These are phyloP conservation scores for Cercophora scortea DNA, from an alignment of 495 filamentous ascomycete species.

Conservation along the genomic window DNA sequence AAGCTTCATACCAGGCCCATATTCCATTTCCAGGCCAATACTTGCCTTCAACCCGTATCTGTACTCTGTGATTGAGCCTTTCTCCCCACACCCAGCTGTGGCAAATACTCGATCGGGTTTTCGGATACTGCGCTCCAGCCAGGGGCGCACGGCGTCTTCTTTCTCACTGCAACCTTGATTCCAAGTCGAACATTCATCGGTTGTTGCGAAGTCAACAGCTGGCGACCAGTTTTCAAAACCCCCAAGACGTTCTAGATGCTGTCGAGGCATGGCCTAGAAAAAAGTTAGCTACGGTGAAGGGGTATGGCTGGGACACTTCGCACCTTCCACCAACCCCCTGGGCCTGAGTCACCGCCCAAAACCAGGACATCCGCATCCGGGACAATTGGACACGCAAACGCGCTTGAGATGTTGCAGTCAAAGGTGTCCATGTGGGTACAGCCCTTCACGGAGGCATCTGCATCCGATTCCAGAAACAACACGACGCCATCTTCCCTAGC, in stretches of 20 bases:
- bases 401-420: slow-evolving; percentile 53
- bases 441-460: slow-evolving; percentile 38
- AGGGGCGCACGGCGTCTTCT: slow-evolving; percentile 10
- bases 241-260: slow-evolving; percentile 38
- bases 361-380: slow-evolving; percentile 66
- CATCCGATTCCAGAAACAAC: slow-evolving; percentile 57
- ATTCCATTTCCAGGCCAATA: slow-evolving; percentile 48
- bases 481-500: slow-evolving; percentile 75
- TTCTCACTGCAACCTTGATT: slow-evolving; percentile 5
- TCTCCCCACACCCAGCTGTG: slow-evolving; percentile 47
- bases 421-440: slow-evolving; percentile 50
- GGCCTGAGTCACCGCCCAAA: slow-evolving; percentile 71
- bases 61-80: slow-evolving; percentile 61
- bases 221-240: slow-evolving; percentile 74
- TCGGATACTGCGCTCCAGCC: slow-evolving; percentile 3
- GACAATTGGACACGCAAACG: slow-evolving; percentile 50
- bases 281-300: slow-evolving; percentile 8
- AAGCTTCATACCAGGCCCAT: slow-evolving; percentile 29
- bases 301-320: not conserved
- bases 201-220: slow-evolving; percentile 58
- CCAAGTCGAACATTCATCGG: slow-evolving; percentile 21
- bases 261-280: slow-evolving; percentile 28
- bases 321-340: slow-evolving; percentile 69
- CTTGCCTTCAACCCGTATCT: slow-evolving; percentile 64
- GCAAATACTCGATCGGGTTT: slow-evolving; percentile 49